Evolutionary conservation across 139 green algal genomes (phyloP).

Genomic region (Yamagishiella unicocca): DNA sequence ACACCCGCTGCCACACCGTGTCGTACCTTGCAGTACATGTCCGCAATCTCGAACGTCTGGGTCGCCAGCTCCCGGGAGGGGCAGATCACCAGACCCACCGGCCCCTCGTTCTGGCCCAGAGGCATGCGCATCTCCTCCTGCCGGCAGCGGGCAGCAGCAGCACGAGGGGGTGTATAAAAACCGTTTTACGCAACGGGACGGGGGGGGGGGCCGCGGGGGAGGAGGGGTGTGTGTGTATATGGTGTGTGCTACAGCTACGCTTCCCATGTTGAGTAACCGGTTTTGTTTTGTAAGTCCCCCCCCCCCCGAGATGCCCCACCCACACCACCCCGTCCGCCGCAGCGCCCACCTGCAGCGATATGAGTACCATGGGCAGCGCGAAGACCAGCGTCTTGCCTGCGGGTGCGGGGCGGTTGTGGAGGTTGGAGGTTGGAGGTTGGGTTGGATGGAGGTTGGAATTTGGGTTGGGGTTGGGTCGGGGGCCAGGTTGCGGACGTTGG

Average conservation of each 20-base stretch:
- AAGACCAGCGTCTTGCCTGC: constrained; percentile 97
- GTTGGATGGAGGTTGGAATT: not conserved
- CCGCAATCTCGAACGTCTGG: constrained; percentile 90
- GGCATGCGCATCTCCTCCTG: constrained; percentile 84
- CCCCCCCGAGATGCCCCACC: too few relatives aligned
- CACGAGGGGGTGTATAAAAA: too few relatives aligned
- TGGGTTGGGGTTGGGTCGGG: not conserved
- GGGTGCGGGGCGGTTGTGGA: not conserved
- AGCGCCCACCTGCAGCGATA: constrained; percentile 75
- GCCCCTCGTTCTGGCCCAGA: constrained; percentile 88
- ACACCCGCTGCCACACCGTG: too few relatives aligned
- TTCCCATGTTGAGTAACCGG: too few relatives aligned
- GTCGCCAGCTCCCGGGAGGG: constrained; percentile 95
- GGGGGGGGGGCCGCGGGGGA: not conserved
- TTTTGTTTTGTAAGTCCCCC: not conserved
- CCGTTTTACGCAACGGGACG: too few relatives aligned
- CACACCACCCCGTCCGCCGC: not conserved
- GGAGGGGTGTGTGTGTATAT: not conserved
- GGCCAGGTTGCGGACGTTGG: too few relatives aligned
- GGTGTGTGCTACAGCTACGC: not conserved
- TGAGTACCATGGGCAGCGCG: constrained; percentile 92
- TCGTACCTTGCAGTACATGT: constrained; percentile 71
- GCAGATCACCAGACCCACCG: constrained; percentile 93
- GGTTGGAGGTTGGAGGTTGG: not conserved
- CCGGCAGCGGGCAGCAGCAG: not conserved